Conservation (phyloP, 768 basidiomycete species). For the Mycena capillaripes region DNA sequence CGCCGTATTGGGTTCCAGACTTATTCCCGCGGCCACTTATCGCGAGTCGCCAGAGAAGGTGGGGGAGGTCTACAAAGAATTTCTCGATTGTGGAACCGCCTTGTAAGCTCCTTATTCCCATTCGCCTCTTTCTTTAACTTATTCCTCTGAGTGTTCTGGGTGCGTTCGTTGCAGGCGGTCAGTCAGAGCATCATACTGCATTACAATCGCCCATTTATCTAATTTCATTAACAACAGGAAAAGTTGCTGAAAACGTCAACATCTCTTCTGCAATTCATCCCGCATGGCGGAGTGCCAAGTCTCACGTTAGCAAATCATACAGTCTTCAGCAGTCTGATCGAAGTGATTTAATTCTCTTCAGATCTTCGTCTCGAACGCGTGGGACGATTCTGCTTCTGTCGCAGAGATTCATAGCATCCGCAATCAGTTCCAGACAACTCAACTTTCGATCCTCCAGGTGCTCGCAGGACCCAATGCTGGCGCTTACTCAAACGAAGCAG, state of each 20-base stretch:
- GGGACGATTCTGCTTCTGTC: conserved; percentile 35
- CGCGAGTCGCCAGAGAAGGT: conserved; percentile 33
- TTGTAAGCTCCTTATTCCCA: not conserved
- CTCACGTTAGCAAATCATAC: conserved; percentile 45
- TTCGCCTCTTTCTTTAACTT: no score
- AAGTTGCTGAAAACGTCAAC: conserved; percentile 52
- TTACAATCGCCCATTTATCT: not conserved
- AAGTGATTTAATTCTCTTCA: not conserved
- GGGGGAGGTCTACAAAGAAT: conserved; percentile 38
- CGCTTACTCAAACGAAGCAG: not conserved
- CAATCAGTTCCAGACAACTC: conserved; percentile 39
- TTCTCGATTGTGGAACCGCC: conserved; percentile 34
- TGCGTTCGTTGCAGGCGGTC: conserved; percentile 41
- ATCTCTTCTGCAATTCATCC: conserved; percentile 46
- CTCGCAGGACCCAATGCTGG: conserved; percentile 40
- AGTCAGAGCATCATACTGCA: not conserved
- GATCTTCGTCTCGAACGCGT: conserved; percentile 35
- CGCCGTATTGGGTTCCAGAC: conserved; percentile 35
- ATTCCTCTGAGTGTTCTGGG: conserved; percentile 35
- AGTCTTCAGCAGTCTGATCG: not conserved
- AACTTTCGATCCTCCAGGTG: conserved; percentile 43
- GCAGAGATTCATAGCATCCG: conserved; percentile 37
- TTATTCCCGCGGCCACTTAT: conserved; percentile 37
- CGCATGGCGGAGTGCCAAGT: conserved; percentile 54
- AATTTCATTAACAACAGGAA: not conserved